phyloP scores from a whole-genome alignment of 331 rosid genomes.

The Malus hybrid region DNA sequence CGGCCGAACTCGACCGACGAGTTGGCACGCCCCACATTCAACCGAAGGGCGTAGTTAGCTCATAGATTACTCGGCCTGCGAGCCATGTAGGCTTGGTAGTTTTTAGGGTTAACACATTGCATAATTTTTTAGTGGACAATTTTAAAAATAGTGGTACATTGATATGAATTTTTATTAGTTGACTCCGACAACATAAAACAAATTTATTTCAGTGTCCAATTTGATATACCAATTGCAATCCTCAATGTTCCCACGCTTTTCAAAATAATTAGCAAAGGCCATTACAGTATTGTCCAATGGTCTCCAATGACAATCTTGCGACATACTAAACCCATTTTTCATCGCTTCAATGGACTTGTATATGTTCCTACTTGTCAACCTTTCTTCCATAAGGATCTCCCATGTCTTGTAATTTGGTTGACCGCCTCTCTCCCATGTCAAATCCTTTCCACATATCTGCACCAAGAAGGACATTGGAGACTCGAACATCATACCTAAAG shows the following conservation, averaged over 20 bases:
- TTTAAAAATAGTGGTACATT: no score
- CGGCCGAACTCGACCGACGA: no score
- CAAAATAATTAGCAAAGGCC: slow-evolving; percentile 48
- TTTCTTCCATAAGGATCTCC: slow-evolving; percentile 87
- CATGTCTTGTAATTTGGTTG: slow-evolving; percentile 75
- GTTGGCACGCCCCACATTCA: no score
- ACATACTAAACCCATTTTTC: slow-evolving; percentile 43
- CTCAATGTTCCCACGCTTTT: slow-evolving; percentile 39
- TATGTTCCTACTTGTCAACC: slow-evolving; percentile 38
- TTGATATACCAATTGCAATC: slow-evolving; percentile 31
- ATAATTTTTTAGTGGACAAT: no score
- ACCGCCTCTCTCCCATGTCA: slow-evolving; percentile 59
- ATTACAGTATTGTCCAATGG: slow-evolving; percentile 34
- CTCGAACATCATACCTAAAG: slow-evolving; percentile 56
- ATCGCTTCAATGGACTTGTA: slow-evolving; percentile 50
- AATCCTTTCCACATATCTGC: slow-evolving; percentile 65
- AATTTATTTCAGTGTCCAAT: no score
- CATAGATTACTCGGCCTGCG: no score
- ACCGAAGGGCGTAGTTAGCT: no score
- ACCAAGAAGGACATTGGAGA: slow-evolving; percentile 82
- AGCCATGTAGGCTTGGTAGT: no score
- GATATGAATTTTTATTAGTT: no score
- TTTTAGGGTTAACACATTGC: no score
- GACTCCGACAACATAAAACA: no score
- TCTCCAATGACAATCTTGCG: slow-evolving; percentile 50